Evolutionary conservation across 306 rosid species (phyloP).

Genomic region (Delonix regia): DNA sequence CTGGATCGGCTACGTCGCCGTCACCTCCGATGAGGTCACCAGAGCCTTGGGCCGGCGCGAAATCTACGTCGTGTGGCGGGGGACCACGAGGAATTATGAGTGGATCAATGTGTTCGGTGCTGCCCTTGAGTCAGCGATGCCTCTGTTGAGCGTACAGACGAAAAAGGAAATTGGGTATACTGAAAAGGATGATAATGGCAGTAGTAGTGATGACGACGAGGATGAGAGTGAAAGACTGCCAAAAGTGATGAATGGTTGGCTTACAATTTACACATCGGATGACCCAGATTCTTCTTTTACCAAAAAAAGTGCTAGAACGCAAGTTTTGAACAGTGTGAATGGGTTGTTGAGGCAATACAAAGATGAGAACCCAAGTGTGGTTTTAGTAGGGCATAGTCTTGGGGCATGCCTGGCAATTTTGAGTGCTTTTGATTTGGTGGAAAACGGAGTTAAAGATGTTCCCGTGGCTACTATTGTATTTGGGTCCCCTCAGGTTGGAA

Average conservation of each 20-base stretch:
- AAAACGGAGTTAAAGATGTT: neutral
- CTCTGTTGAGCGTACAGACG: conserved; percentile 32
- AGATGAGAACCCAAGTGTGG: neutral
- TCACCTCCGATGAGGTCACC: conserved; percentile 47
- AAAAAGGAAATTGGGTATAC: neutral
- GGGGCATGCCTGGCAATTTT: conserved; percentile 14
- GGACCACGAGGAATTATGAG: conserved; percentile 59
- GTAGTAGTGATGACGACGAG: conserved; percentile 30
- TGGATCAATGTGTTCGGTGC: conserved; percentile 60
- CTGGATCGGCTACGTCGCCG: conserved; percentile 77
- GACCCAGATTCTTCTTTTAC: conserved; percentile 54
- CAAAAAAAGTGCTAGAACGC: conserved; percentile 53
- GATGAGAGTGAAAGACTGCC: conserved; percentile 26
- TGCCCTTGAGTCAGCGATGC: conserved; percentile 33
- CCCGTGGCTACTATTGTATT: conserved; percentile 42
- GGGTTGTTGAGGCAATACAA: conserved; percentile 14
- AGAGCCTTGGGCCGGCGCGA: conserved; percentile 55
- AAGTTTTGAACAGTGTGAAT: conserved; percentile 42
- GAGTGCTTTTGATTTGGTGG: conserved; percentile 23
- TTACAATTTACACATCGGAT: conserved; percentile 55
- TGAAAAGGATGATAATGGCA: neutral
- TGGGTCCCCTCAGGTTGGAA: conserved; percentile 55
- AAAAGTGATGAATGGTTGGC: conserved; percentile 73
- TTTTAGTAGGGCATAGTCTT: neutral
- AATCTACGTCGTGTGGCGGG: conserved; percentile 70